Percentiles rank a stretch among this genome's conserved stretches.
These are phyloP conservation scores for Blastobotrys serpentis DNA, from an alignment of 1,139 yeast genomes.

Conservation along the genomic window DNA sequence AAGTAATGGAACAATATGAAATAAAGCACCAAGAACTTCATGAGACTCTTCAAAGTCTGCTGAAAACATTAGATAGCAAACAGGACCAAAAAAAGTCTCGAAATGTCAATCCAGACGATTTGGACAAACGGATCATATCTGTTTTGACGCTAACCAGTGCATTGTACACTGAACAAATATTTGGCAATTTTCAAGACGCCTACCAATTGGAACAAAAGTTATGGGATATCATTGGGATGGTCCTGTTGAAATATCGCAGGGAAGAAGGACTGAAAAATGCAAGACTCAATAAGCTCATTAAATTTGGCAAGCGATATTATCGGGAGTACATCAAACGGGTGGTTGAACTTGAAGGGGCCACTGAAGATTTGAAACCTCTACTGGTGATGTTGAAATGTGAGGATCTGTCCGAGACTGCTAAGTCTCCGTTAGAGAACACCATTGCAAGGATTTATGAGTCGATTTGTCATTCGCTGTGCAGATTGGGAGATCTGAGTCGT, in stretches of 20 bases:
- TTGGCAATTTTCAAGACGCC: conserved; percentile 16
- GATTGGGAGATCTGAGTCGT: conserved; percentile 29
- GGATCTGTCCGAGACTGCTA: conserved; percentile 10
- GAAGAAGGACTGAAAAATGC: conserved; percentile 10
- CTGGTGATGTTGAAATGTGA: conserved; percentile 15
- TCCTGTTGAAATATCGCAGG: conserved; percentile 19
- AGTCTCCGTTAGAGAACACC: background rate
- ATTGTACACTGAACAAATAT: conserved; percentile 19
- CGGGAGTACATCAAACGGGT: conserved; percentile 20
- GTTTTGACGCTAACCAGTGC: conserved; percentile 22
- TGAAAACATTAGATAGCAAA: conserved; percentile 9
- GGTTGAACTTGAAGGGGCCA: conserved; percentile 20
- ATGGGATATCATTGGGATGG: conserved; percentile 21
- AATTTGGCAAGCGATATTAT: conserved; percentile 22
- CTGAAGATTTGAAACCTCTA: conserved; percentile 13
- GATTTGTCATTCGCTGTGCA: conserved; percentile 16
- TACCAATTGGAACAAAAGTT: conserved; percentile 16
- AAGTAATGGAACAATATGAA: conserved; percentile 2
- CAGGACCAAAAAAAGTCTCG: background rate
- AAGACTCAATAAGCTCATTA: conserved; percentile 24
- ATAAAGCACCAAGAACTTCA: conserved; percentile 1
- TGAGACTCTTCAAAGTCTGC: conserved; percentile 1
- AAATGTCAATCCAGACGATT: background rate
- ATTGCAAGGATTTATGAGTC: conserved; percentile 9
- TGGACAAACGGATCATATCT: conserved; percentile 21